A percentile compares a stretch with the other conserved stretches of the same genome.
These are phyloP conservation scores for Syzygium aqueum DNA, from an alignment of 345 rosid genomes.

Conservation along the genomic window DNA sequence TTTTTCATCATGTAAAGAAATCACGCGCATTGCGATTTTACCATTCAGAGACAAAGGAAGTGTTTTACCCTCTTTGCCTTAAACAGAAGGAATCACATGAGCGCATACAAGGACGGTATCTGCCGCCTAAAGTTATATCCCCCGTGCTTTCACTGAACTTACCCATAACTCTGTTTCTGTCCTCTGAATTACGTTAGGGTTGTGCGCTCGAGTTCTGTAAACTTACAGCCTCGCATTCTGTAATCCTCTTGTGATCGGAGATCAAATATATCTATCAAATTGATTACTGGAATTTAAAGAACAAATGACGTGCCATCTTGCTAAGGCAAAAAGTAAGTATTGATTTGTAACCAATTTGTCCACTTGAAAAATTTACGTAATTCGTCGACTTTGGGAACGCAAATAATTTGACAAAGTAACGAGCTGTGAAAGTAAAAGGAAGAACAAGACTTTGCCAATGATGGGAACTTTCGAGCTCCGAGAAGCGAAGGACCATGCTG, in stretches of 20 bases:
- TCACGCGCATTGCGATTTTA: background rate
- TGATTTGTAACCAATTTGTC: background rate
- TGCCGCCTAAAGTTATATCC: background rate
- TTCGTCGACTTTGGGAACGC: background rate
- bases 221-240: background rate
- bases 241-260: background rate
- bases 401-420: background rate
- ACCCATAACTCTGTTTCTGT: background rate
- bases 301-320: background rate
- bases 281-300: background rate
- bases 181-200: background rate
- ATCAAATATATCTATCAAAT: background rate
- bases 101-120: background rate
- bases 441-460: background rate
- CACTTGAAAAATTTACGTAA: background rate
- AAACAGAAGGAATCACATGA: background rate
- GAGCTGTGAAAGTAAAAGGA: background rate
- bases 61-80: background rate
- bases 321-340: background rate
- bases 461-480: background rate
- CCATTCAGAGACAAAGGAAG: background rate
- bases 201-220: background rate
- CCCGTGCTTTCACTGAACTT: background rate
- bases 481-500: background rate
- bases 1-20: background rate